These are phyloP conservation scores for Rhizopogon vulgaris DNA, from an alignment of 768 basidiomycete species.

Conservation along the genomic window DNA sequence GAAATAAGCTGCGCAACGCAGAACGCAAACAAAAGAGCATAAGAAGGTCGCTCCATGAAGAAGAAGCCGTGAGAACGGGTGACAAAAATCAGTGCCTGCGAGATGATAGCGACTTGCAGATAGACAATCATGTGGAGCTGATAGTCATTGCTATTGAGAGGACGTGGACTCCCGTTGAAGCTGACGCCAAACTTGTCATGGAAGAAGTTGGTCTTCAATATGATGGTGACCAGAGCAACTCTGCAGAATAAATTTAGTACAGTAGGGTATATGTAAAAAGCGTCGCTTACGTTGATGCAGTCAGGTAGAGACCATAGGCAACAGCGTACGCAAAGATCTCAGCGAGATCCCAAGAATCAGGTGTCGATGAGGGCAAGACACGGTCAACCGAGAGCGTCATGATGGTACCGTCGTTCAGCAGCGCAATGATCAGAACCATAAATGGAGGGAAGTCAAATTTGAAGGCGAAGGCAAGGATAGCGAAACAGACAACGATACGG, in stretches of 20 bases:
- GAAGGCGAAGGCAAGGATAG: constrained; percentile 92
- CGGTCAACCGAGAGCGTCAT: constrained; percentile 97
- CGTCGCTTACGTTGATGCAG: constrained; percentile 73
- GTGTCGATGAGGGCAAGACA: constrained; percentile 86
- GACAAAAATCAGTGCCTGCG: constrained; percentile 95
- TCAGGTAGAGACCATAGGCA: constrained; percentile 93
- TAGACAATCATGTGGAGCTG: constrained; percentile 87
- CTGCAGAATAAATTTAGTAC: constrained; percentile 30
- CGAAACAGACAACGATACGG: constrained; percentile 97
- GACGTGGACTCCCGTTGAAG: constrained; percentile 30
- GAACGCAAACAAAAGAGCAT: constrained; percentile 87
- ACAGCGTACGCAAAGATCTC: constrained; percentile 96
- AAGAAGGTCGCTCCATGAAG: constrained; percentile 94
- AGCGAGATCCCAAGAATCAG: constrained; percentile 92
- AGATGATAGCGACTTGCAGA: constrained; percentile 97
- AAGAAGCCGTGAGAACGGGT: constrained; percentile 93
- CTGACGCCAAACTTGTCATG: constrained; percentile 75
- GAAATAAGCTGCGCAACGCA: constrained; percentile 90
- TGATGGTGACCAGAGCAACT: constrained; percentile 73
- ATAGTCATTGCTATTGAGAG: constrained; percentile 45
- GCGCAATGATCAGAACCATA: constrained; percentile 97
- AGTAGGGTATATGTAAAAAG: constrained; percentile 1
- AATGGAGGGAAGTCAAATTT: constrained; percentile 99
- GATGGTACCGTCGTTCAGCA: constrained; percentile 97
- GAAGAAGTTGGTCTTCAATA: constrained; percentile 88